These are phyloP conservation scores for Monosporascus sp. DNA, from an alignment of 2,329 filamentous ascomycete species.

Conservation along the genomic window DNA sequence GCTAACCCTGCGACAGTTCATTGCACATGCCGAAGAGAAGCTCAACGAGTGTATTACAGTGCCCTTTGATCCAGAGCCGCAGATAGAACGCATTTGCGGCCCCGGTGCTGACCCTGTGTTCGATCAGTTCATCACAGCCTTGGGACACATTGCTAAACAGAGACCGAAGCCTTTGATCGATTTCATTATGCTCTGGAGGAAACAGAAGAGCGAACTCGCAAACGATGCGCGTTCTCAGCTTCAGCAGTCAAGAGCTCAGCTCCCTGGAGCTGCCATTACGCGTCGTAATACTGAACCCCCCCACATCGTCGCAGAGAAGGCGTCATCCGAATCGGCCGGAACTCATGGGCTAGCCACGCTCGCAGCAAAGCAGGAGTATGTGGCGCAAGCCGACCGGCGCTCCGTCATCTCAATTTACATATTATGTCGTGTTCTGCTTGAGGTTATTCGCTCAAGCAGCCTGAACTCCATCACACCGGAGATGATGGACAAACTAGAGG, in stretches of 20 bases:
- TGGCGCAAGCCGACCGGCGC: conserved; percentile 76
- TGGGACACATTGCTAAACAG: conserved; percentile 89
- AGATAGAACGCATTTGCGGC: conserved; percentile 86
- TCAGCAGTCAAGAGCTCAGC: conserved; percentile 43
- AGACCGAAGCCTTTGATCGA: conserved; percentile 95
- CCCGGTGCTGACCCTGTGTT: conserved; percentile 82
- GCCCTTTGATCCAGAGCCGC: conserved; percentile 72
- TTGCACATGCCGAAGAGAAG: conserved; percentile 93
- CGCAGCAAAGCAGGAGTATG: conserved; percentile 59
- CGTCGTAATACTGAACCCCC: conserved; percentile 72
- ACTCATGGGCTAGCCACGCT: conserved; percentile 34
- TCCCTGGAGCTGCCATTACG: conserved; percentile 44
- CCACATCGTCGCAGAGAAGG: conserved; percentile 35
- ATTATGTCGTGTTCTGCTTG: conserved; percentile 85
- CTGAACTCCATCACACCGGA: conserved; percentile 77
- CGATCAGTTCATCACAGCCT: conserved; percentile 86
- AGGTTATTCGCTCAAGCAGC: conserved; percentile 88
- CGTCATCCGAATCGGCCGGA: conserved; percentile 22
- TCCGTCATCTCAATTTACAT: conserved; percentile 96
- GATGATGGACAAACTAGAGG: conserved; percentile 90
- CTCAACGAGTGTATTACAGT: conserved; percentile 82
- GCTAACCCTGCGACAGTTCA: conserved; percentile 57
- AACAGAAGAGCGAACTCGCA: conserved; percentile 87
- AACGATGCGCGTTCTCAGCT: conserved; percentile 58
- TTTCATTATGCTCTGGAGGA: conserved; percentile 96